A percentile compares a stretch with the other conserved stretches of the same genome.
These are phyloP conservation scores for Zoysia japonica DNA, from an alignment of 176 grass and related monocot genomes.

Conservation along the genomic window DNA sequence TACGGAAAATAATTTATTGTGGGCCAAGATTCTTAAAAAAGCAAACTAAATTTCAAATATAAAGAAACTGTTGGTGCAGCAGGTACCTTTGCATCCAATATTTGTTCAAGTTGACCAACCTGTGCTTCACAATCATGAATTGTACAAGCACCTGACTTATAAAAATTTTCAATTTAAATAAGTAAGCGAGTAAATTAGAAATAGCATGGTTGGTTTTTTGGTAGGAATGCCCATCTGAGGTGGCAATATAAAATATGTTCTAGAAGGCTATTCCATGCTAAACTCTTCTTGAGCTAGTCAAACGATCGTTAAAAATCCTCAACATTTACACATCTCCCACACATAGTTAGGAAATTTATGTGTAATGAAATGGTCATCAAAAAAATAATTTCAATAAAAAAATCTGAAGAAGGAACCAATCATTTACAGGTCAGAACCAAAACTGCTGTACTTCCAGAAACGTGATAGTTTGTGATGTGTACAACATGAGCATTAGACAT, in stretches of 20 bases:
- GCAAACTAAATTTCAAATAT: slow-evolving; percentile 14
- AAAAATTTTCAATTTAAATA: not conserved
- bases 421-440: not conserved
- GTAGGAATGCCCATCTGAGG: not conserved
- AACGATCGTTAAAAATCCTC: not conserved
- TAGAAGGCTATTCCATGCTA: not conserved
- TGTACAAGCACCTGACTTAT: slow-evolving; percentile 42
- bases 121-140: slow-evolving; percentile 51
- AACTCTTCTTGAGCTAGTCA: not conserved
- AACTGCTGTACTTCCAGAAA: slow-evolving; percentile 13
- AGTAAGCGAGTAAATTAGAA: not conserved
- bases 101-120: slow-evolving; percentile 56
- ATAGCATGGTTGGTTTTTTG: not conserved
- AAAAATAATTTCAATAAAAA: not conserved
- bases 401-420: not conserved
- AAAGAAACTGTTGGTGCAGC: slow-evolving; percentile 7
- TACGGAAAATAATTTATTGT: not conserved
- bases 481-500: not conserved
- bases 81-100: slow-evolving; percentile 55
- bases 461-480: slow-evolving; percentile 12
- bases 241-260: not conserved
- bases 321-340: not conserved
- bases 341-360: not conserved
- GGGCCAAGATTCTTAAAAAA: slow-evolving; percentile 22
- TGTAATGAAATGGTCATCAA: slow-evolving; percentile 7